Percentiles rank a stretch among this genome's conserved stretches.
Evolutionary conservation across 768 basidiomycete genomes (phyloP).

Genomic region (Lentinula guzmanii): DNA sequence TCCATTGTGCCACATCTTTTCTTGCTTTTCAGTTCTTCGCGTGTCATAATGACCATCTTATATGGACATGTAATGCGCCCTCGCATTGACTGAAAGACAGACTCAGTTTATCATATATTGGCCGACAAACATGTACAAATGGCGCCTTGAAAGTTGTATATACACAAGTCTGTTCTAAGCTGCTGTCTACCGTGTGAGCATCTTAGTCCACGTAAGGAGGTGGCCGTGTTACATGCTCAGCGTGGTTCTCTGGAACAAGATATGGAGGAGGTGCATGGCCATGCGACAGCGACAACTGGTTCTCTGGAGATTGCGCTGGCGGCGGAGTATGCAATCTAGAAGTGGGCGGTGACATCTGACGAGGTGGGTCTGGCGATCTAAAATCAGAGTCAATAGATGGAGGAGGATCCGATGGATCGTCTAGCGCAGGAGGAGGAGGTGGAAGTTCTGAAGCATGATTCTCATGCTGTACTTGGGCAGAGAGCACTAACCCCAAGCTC

Average conservation of each 20-base stretch:
- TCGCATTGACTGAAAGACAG: background rate
- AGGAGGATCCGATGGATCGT: slow-evolving; percentile 85
- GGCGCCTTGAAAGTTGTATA: background rate
- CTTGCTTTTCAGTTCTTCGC: background rate
- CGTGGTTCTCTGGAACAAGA: slow-evolving; percentile 46
- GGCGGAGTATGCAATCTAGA: slow-evolving; percentile 23
- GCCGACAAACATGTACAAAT: no score
- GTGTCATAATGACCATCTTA: slow-evolving; percentile 13
- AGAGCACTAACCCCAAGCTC: slow-evolving; percentile 50
- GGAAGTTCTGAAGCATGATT: slow-evolving; percentile 36
- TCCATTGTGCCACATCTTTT: slow-evolving; percentile 4
- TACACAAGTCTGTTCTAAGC: background rate
- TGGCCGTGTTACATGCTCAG: slow-evolving; percentile 43
- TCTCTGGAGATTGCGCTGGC: slow-evolving; percentile 26
- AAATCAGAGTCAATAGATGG: slow-evolving; percentile 85
- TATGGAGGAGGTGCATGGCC: slow-evolving; percentile 78
- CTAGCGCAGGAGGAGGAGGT: slow-evolving; percentile 77
- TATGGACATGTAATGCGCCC: background rate
- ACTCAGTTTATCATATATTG: background rate
- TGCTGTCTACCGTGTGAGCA: slow-evolving; percentile 3
- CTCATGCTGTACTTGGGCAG: slow-evolving; percentile 35
- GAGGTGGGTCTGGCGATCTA: slow-evolving; percentile 37
- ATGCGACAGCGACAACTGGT: slow-evolving; percentile 33
- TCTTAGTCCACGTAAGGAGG: slow-evolving; percentile 58
- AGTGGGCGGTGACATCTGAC: slow-evolving; percentile 24